phyloP scores from a whole-genome alignment of 345 rosid species.

The Rhodamnia argentea region DNA sequence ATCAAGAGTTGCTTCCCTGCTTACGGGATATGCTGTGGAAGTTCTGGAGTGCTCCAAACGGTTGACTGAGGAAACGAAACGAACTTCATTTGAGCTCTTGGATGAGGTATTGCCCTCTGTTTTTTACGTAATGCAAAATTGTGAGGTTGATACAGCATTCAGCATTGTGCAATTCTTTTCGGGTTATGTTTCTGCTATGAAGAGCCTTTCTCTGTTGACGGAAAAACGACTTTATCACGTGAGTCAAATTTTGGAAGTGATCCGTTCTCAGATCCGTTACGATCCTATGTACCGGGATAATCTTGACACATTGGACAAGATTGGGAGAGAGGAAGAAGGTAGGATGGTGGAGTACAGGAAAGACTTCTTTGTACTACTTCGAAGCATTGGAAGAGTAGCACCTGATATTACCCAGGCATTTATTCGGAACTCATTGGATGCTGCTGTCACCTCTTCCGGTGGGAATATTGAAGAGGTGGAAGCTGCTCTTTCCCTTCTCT shows the following conservation, averaged over 20 bases:
- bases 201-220: constrained; percentile 52
- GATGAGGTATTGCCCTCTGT: constrained; percentile 87
- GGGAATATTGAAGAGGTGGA: constrained; percentile 88
- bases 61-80: constrained; percentile 49
- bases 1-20: constrained; percentile 46
- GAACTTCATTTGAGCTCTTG: constrained; percentile 49
- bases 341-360: constrained; percentile 79
- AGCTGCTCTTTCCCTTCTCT: constrained; percentile 89
- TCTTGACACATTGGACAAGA: constrained; percentile 66
- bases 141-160: constrained; percentile 61
- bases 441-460: constrained; percentile 48
- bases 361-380: constrained; percentile 73
- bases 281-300: constrained; percentile 61
- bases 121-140: constrained; percentile 58
- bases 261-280: constrained; percentile 60
- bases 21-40: constrained; percentile 80
- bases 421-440: constrained; percentile 61
- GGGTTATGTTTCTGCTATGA: constrained; percentile 72
- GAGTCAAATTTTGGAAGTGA: constrained; percentile 73
- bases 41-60: constrained; percentile 76
- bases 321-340: constrained; percentile 89
- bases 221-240: constrained; percentile 66
- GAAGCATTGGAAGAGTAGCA: constrained; percentile 74
- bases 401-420: constrained; percentile 72
- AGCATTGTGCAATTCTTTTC: constrained; percentile 69